phyloP scores from a whole-genome alignment of 2,329 filamentous ascomycete genomes.

The Botrytis elliptica region DNA sequence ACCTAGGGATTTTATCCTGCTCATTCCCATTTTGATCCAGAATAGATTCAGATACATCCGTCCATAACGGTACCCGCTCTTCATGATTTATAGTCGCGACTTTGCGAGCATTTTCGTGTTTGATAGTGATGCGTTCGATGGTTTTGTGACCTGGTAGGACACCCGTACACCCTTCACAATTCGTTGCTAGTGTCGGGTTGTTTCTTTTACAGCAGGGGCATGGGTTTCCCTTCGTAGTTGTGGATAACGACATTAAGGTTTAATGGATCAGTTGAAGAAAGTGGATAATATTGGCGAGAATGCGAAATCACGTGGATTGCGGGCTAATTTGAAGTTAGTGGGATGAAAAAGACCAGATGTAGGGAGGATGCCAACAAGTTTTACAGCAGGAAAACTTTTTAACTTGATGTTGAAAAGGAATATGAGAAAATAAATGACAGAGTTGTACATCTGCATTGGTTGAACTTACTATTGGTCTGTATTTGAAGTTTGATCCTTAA shows the following conservation, averaged over 20 bases:
- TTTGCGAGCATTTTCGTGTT: accelerated
- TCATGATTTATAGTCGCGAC: neutral
- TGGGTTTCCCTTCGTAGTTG: neutral
- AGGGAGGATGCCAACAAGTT: neutral
- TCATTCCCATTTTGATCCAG: neutral
- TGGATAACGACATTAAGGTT: neutral
- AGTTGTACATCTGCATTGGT: neutral
- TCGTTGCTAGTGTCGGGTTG: neutral
- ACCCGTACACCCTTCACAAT: neutral
- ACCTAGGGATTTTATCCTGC: neutral
- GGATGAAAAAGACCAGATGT: neutral
- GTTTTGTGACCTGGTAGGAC: neutral
- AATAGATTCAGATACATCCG: neutral
- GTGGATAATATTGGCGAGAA: neutral
- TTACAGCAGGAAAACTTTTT: neutral
- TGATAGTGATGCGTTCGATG: neutral
- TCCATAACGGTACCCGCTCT: neutral
- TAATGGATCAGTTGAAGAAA: neutral
- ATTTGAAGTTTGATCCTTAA: neutral
- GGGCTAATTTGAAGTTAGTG: neutral
- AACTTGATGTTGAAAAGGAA: neutral
- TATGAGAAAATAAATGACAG: neutral
- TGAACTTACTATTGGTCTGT: neutral
- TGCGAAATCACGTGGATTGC: neutral
- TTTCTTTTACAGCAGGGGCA: neutral